Evolutionary conservation across 305 asterid genomes (phyloP).

Genomic region (Fraxinus baroniana): DNA sequence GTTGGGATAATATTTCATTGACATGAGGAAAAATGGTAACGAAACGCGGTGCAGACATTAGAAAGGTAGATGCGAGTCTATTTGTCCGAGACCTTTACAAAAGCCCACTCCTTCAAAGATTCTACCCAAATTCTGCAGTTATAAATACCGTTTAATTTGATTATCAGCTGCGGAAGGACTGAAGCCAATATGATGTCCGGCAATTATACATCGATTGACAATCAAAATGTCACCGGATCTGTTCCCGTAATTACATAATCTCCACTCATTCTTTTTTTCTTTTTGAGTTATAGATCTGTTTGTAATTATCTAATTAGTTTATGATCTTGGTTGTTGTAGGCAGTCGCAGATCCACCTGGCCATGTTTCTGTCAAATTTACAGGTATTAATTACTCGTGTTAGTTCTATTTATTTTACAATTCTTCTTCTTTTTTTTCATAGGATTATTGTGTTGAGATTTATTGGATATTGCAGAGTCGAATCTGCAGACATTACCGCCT

Average conservation of each 20-base stretch:
- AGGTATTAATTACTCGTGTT: constrained; percentile 36
- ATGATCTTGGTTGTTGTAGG: constrained; percentile 40
- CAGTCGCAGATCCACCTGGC: constrained; percentile 69
- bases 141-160: neutral
- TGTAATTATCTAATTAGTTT: neutral
- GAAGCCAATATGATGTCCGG: constrained; percentile 84
- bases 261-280: neutral
- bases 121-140: neutral
- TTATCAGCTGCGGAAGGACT: neutral
- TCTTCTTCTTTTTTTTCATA: neutral
- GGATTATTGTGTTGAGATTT: constrained; percentile 7
- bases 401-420: neutral
- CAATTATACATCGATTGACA: constrained; percentile 75
- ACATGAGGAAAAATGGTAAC: neutral
- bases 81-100: neutral
- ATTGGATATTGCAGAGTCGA: constrained; percentile 56
- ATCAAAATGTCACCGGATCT: constrained; percentile 82
- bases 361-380: constrained; percentile 75
- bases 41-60: neutral
- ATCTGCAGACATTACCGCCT: constrained; percentile 95
- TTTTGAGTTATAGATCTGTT: constrained; percentile 20
- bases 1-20: neutral
- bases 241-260: constrained; percentile 59
- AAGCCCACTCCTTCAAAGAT: neutral
- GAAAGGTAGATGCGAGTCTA: neutral